Evolutionary conservation across 2,329 filamentous ascomycete genomes (phyloP), one percentile per base, ranked within the genome.

Genomic region (Ascochyta fabae): DNA sequence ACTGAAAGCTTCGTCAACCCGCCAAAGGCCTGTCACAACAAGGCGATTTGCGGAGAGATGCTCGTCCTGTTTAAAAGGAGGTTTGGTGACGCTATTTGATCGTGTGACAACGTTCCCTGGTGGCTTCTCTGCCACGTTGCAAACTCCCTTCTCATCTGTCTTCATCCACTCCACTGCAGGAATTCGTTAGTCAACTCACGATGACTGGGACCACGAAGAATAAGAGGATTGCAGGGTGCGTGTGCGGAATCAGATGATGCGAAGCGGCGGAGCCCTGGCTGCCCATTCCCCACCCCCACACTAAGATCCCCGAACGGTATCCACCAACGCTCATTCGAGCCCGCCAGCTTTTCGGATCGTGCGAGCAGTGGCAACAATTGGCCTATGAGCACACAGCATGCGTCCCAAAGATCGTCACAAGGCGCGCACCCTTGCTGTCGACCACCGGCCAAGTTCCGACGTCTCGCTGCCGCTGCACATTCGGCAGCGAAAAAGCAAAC

Each of bases 201-300:
- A 42, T 61, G 61, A 71, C 68, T 70, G 68, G 69, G 54, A 67
- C 67, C 70, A 72, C 67, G 65, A 68, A 41, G 63, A 56, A 57
- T 58, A 57, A 56, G 56, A 58, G 51, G 51, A 44, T 59, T 61
- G 59, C 61, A 54, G 60, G 54, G 53, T 43, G 44, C 31, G 26
- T 43, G 31, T 43, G 46, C 56, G 61, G 68, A 66, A 74, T 73
- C 72, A 75, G 71, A 75, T 75, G 72, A 73, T 71, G 66, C 60
- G 58, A 63, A 64, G 59, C 61, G 59, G 53, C 55, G 55, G 56
- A 48, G 51, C 46, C 42, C 59, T 63, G 57, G 52, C 23, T 57
- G 54, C 52, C 52, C 61, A 60, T 59, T 61, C 70, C 68, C 70
- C 71, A 74, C 73, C 73, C 72, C 73, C 72, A 75, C 73, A 71